Base-by-base conservation (phyloP, 2,329 filamentous ascomycete genomes). In the Hortaea sp. region DNA sequence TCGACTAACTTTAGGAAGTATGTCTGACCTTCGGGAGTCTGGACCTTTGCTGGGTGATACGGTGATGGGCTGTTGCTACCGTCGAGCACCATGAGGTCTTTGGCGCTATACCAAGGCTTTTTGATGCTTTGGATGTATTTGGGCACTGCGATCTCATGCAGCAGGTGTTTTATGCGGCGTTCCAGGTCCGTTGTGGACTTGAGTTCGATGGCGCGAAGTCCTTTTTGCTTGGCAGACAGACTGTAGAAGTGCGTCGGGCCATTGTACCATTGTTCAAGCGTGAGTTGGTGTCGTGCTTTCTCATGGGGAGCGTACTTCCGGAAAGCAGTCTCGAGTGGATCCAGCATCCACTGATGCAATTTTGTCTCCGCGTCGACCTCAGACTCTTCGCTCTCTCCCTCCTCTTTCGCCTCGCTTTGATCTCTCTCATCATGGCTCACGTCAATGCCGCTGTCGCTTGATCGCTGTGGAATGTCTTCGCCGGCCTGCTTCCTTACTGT, bases 1-100 rank as follows among this genome's bases (percentile, higher is more conserved):
- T 63, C 60, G n/a, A 64, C 61, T 12, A 57, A 50, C 48, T 65
- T 65, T 39, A 65, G 52, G 50, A 64, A 64, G 51, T 55, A 57
- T 29, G 47, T 47, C 10, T 55, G 48, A 29, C 52, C 28, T 30
- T 42, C 37, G 11, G 48, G 41, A 31, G 43, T 13, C 13, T 35
- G 42, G 11, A 61, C 55, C 13, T 53, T 50, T 3, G 50, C 45
- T 2, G 60, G 58, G 41, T 60, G 62, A 12, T 60, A 49, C 1
- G 61, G 59, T 5, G 54, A 51, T 5, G 58, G 57, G 3, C 52
- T 51, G 31, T 53, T 50, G 40, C 53, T 53, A 35, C 50, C 49
- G 31, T 49, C 49, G 10, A 61, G 29, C 7, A 63, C 56, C 6
- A 42, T 52, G 28, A 63, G 45, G 4, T 62, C 59, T 9, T 49